Base-by-base conservation (phyloP, 2,329 filamentous ascomycete genomes). In the Exophiala phaeomuriformis region DNA sequence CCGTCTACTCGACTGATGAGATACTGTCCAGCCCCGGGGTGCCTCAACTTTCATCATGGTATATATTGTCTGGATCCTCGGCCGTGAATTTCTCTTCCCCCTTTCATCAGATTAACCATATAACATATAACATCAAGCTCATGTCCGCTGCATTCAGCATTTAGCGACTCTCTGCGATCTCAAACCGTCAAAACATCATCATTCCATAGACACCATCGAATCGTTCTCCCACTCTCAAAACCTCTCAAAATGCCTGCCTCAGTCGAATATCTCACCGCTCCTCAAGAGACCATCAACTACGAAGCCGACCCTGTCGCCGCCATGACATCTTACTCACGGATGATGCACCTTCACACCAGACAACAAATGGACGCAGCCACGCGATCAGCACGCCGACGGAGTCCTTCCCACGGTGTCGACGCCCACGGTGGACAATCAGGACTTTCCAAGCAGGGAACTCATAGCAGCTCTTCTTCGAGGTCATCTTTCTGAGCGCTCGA, bases 301-400 rank as follows among this genome's bases (percentile, higher is more conserved):
- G 61, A 63, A 27, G 36, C 58, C 31, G 60, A 64, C 42, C 61
- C 61, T 27, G 32, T 62, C 27, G 39, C 40, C 33, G 62, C 61
- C n/a, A 63, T 64, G 53, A 56, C 51, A n/a, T 55, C 59, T 3
- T 85, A 85, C 62, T 71, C 81, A 9, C 76, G 75, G 55, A 78
- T 74, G 52, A 85, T 85, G 78, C 79, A 81, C 64, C 74, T 78
- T 51, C 80, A 85, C 70, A 85, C 82, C 57, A 82, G 81, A 72
- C 73, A 76, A 52, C 82, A 83, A 66, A 83, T 85, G 79, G 80
- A 84, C 57, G 72, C 73, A 5, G 74, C 75, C n/a, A 71, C 73
- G 8, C 72, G 74, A 3, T 72, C 74, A 7, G 72, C 76, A 1
- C 65, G 68, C 32, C 66, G 70, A 42, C 67, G 70, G 56, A 61